Percentiles rank a stretch among this genome's conserved stretches.
Conservation (phyloP, 352 stramenopile genomes). For the Pythium dissimile region DNA sequence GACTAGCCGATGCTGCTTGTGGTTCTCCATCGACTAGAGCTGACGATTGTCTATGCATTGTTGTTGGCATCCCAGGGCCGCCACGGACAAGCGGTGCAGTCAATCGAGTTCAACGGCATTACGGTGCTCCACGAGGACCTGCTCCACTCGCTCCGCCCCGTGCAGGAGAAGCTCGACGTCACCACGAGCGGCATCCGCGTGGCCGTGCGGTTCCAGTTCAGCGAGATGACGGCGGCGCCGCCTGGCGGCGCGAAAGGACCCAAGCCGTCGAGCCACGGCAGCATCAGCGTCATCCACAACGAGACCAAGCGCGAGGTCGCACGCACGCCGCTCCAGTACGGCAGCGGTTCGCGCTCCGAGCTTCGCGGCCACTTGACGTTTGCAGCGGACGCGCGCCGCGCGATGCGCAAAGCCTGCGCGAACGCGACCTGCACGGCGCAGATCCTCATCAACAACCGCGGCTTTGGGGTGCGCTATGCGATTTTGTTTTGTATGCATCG, state of each 20-base stretch:
- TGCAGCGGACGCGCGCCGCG: constrained; percentile 5
- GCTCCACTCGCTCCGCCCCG: constrained; percentile 16
- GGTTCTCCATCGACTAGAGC: no score
- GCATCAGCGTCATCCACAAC: constrained; percentile 17
- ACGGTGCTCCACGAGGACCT: constrained; percentile 20
- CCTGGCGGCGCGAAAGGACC: no score
- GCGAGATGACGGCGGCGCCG: constrained; percentile 15
- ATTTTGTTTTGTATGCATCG: not conserved
- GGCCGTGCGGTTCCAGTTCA: constrained; percentile 17
- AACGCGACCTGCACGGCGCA: constrained; percentile 14
- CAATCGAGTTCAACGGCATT: constrained; percentile 25
- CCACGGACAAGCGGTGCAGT: constrained; percentile 12
- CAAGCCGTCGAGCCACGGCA: constrained; percentile 7
- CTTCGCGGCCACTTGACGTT: constrained; percentile 9
- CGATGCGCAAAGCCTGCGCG: constrained; percentile 6
- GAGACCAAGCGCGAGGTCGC: constrained; percentile 7
- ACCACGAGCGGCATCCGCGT: constrained; percentile 9
- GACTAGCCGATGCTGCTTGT: no score
- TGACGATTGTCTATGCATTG: not conserved
- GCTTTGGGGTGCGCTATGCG: constrained; percentile 15
- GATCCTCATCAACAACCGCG: constrained; percentile 13
- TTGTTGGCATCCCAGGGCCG: constrained; percentile 9
- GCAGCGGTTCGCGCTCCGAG: constrained; percentile 1
- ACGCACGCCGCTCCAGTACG: constrained; percentile 8
- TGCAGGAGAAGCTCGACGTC: constrained; percentile 20